A percentile compares a stretch with the other conserved stretches of the same genome.
Conservation (phyloP, 1,139 yeast genomes). For the Blastobotrys petasosporus region DNA sequence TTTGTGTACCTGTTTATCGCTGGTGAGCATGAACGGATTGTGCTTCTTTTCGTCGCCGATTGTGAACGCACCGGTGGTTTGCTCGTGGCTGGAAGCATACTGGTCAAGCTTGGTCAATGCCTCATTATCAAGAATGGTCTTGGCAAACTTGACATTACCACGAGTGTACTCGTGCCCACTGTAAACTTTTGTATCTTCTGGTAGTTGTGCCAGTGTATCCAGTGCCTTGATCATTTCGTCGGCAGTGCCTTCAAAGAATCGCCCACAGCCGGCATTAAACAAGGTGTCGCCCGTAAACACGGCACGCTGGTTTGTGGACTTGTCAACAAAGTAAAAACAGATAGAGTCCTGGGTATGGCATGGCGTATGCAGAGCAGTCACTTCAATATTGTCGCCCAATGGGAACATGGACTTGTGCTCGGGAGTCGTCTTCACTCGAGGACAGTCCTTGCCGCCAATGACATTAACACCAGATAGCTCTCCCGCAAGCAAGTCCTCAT, state of each 20-base stretch:
- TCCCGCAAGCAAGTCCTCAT: conserved; percentile 38
- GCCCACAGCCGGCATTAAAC: conserved; percentile 91
- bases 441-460: conserved; percentile 83
- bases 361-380: conserved; percentile 88
- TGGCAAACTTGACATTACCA: conserved; percentile 71
- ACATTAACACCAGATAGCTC: conserved; percentile 44
- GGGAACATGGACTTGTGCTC: conserved; percentile 41
- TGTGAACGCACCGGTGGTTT: conserved; percentile 79
- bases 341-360: conserved; percentile 97
- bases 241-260: conserved; percentile 90
- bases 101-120: conserved; percentile 52
- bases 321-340: conserved; percentile 72
- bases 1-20: conserved; percentile 50
- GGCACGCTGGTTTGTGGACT: conserved; percentile 53
- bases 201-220: conserved; percentile 53
- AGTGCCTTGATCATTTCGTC: conserved; percentile 71
- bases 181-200: conserved; percentile 61
- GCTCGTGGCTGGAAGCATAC: conserved; percentile 51
- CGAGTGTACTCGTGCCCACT: conserved; percentile 97
- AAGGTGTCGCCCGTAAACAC: conserved; percentile 95
- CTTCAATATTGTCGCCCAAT: conserved; percentile 55
- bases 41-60: conserved; percentile 72
- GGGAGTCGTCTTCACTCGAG: conserved; percentile 63
- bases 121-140: conserved; percentile 49
- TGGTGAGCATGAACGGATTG: conserved; percentile 84